Evolutionary conservation across 257 asterid species (phyloP), one percentile per base, ranked within the genome.

Genomic region (Solanum etuberosum): DNA sequence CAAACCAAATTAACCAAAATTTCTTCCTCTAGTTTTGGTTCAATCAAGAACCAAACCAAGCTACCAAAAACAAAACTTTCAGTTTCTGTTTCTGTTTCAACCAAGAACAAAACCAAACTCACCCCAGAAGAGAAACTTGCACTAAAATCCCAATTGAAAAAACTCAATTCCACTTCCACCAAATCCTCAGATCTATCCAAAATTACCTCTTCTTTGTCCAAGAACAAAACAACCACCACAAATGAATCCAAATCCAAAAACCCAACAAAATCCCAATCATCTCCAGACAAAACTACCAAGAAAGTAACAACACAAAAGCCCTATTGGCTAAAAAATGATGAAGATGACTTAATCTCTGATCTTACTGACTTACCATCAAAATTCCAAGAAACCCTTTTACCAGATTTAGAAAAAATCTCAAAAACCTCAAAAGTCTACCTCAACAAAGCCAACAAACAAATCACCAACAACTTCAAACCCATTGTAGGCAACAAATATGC

Each of bases 401-500:
- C 99, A 73, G 99, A 97, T 90, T 90, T 97, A 89, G 95, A 93
- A 51, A 92, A 77, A 83, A 91, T 97, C 54, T 97, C 99, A 5
- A 89, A 92, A 90, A 94, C 98, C 10, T 97, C 98, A 5, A 73
- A 89, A 78, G 88, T 80, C 5, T 95, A 97, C 88, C 90, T 94
- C 88, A 94, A 88, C 20, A 91, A 42, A 84, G 95, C 95, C 92
- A 97, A 95, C 92, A 94, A 94, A 85, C 94, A 94, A 78, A 91
- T 97, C 86, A 93, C 98, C 0, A 94, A 72, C 80, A 96, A 95
- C 5, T 93, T 95, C 91, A 95, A 97, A 80, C 97, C 99, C 29
- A 90, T 92, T 42, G 97, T 97, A 3, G 99, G 99, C 59, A 91
- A 92, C 91, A 94, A 94, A 83, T 97, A 97, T 65, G 99, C 99